Evolutionary conservation across 768 basidiomycete species (phyloP).

Genomic region (Coprinopsis marcescibilis): DNA sequence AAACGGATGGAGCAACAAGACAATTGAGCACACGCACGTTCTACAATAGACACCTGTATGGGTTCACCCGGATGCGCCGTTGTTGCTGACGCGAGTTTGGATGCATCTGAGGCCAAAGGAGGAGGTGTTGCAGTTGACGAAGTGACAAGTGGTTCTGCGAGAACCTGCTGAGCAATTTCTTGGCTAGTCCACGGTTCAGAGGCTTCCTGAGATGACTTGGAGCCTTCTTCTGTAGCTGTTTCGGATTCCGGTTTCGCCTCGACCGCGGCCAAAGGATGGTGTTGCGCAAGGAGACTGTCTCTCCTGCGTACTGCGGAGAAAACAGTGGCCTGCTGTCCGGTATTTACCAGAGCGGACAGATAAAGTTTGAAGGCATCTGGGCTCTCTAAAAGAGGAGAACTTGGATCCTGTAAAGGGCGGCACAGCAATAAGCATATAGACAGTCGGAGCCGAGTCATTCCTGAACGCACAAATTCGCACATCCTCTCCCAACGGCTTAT

Average conservation of each 20-base stretch:
- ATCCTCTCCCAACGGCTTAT: constrained; percentile 79
- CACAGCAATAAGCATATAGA: too few species aligned
- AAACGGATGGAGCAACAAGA: neutral
- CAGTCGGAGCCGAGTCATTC: too few species aligned
- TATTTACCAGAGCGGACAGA: constrained; percentile 57
- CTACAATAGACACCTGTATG: constrained; percentile 75
- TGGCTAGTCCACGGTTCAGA: constrained; percentile 25
- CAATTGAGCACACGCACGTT: constrained; percentile 48
- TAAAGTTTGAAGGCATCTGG: constrained; percentile 75
- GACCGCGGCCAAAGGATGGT: constrained; percentile 14
- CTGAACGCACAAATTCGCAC: constrained; percentile 66
- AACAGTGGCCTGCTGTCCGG: constrained; percentile 51
- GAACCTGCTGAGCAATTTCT: constrained; percentile 43
- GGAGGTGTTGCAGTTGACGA: constrained; percentile 16
- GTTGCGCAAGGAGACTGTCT: constrained; percentile 52
- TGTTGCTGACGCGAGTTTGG: constrained; percentile 13
- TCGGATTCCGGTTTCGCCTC: constrained; percentile 14
- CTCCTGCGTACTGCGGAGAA: constrained; percentile 62
- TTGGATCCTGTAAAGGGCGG: constrained; percentile 46
- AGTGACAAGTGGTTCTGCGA: constrained; percentile 26
- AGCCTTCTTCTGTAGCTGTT: neutral
- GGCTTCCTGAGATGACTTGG: neutral
- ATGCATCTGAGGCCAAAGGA: constrained; percentile 22
- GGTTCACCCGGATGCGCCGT: constrained; percentile 46
- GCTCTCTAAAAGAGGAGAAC: constrained; percentile 65